Evolutionary conservation across 768 basidiomycete genomes (phyloP), one percentile per base, ranked within the genome.

Genomic region (Pleurotus salmoneostramineus): DNA sequence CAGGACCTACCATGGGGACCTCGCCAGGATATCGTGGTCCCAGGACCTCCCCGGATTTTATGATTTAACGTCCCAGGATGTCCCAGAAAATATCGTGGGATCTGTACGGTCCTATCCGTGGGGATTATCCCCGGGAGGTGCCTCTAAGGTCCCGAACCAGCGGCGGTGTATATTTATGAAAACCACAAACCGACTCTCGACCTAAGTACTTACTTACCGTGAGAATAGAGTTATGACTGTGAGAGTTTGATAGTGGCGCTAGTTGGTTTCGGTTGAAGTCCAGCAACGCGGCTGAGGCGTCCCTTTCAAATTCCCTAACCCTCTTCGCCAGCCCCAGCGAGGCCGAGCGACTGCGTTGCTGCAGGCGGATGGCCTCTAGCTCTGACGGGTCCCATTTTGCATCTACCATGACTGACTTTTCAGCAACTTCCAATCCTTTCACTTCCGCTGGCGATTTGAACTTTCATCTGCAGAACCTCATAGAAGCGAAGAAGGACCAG

Each of bases 401-500:
- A 17, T 58, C 63, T 32, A 62, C 61, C 46, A 69, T 78, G 66
- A 74, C 79, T 8, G 80, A 80, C 64, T 75, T 79, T 60, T 71
- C 74, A 32, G 60, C 69, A 0, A 66, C 67, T 49, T 67, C 66
- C 51, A 62, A 69, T 62, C 70, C 72, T 44, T 74, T 82, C 57
- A 76, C 80, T 43, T 80, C 83, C 10, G 69, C 83, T 8, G 82
- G 78, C 56, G 81, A 87, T 70, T 78, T 85, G 72, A 85, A 84
- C 66, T 77, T 78, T 58, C 79, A 84, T 58, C 77, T 87, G 10
- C 84, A 87, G 58, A 73, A 72, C 59, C 85, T 97, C 58, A 83
- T 98, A 63, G 92, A 93, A 74, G 81, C 77, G 69, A 98, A 98
- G 79, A 91, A 95, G 72, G 85, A 87, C 68, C 94, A 98, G 71